These are phyloP conservation scores for Rugosomyces carneus DNA, from an alignment of 1,284 basidiomycete genomes.

Conservation along the genomic window DNA sequence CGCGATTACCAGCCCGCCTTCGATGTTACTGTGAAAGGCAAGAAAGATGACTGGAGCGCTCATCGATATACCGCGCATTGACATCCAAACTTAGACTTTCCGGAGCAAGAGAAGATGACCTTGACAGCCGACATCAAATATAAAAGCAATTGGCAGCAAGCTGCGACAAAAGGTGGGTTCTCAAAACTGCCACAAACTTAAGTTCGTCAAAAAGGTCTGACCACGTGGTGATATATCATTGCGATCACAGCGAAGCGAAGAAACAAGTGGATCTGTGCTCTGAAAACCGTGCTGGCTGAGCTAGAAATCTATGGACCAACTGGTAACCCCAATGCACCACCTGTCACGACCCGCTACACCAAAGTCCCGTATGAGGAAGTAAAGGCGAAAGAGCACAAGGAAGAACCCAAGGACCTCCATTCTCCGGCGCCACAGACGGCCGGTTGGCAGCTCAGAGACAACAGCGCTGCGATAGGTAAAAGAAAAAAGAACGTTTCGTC, in stretches of 20 bases:
- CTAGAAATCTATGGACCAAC: conserved; percentile 71
- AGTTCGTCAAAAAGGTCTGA: background rate
- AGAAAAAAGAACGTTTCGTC: conserved; percentile 11
- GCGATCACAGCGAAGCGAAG: conserved; percentile 55
- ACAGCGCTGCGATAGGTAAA: conserved; percentile 46
- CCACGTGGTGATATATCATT: conserved; percentile 1
- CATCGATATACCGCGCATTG: background rate
- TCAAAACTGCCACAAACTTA: conserved; percentile 2
- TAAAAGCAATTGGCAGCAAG: conserved; percentile 87
- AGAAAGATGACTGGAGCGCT: conserved; percentile 2
- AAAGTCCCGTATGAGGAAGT: conserved; percentile 68
- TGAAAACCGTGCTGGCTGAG: conserved; percentile 70
- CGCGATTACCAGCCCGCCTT: conserved; percentile 73
- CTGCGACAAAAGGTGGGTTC: conserved; percentile 59
- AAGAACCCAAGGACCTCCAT: conserved; percentile 16
- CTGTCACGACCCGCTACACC: conserved; percentile 57
- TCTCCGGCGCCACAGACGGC: conserved; percentile 20
- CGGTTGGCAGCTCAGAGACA: conserved; percentile 48
- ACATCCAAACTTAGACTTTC: conserved; percentile 54
- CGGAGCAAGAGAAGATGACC: conserved; percentile 75
- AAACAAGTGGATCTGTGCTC: conserved; percentile 88
- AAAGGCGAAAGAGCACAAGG: conserved; percentile 35
- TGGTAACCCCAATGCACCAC: conserved; percentile 56
- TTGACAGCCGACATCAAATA: conserved; percentile 84
- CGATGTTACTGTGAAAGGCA: conserved; percentile 62